Evolutionary conservation across 2,329 filamentous ascomycete genomes (phyloP).

Genomic region (Parastagonospora avenae): DNA sequence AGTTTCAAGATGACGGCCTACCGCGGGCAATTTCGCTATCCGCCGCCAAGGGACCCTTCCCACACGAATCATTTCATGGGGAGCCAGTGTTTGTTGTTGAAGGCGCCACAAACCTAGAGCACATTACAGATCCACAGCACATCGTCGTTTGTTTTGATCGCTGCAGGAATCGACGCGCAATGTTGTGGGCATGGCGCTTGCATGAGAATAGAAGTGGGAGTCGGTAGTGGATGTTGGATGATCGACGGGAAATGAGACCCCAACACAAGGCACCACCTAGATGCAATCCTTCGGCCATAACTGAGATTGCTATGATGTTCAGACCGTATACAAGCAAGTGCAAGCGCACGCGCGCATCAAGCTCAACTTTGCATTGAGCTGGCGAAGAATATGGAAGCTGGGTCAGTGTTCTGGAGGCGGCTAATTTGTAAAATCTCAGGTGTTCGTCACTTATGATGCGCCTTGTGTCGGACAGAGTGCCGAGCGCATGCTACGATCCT

Average conservation of each 20-base stretch:
- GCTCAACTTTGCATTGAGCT: constrained; percentile 1
- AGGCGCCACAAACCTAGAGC: constrained; percentile 15
- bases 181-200: constrained; percentile 5
- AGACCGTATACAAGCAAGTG: constrained; percentile 8
- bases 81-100: constrained; percentile 18
- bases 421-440: constrained; percentile 9
- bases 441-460: constrained; percentile 9
- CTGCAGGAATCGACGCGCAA: constrained; percentile 3
- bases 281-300: constrained; percentile 21
- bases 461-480: constrained; percentile 10
- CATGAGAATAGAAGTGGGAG: constrained; percentile 1
- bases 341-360: constrained; percentile 4
- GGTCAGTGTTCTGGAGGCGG: constrained; percentile 5
- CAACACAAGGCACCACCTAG: constrained; percentile 22
- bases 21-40: constrained; percentile 40
- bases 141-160: not conserved
- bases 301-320: constrained; percentile 29
- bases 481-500: constrained; percentile 1
- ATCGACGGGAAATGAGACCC: constrained; percentile 29
- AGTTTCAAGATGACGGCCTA: constrained; percentile 31
- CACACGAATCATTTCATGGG: not conserved
- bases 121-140: constrained; percentile 1
- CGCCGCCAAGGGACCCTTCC: constrained; percentile 25
- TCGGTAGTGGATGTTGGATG: constrained; percentile 10
- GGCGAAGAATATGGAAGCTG: not conserved